Conservation (phyloP, 2,329 filamentous ascomycete species). For the Hymenoscyphus occultus region DNA sequence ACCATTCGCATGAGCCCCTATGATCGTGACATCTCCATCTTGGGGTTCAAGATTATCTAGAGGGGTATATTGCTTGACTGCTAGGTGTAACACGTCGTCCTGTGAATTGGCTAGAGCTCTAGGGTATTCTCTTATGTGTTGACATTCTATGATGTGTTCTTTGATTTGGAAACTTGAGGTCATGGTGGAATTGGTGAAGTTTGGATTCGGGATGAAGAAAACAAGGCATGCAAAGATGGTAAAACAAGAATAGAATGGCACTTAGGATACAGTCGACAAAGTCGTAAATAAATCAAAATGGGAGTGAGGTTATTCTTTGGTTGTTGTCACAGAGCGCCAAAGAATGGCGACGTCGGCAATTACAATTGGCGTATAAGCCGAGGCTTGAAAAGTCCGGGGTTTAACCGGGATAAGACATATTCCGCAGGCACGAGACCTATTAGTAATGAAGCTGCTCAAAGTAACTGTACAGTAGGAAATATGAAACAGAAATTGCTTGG, state of each 20-base stretch:
- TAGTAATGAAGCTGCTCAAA: neutral
- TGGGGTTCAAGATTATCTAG: slow-evolving; percentile 64
- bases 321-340: neutral
- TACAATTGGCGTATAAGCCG: neutral
- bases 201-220: neutral
- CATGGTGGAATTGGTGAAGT: neutral
- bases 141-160: slow-evolving; percentile 69
- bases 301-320: neutral
- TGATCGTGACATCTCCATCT: slow-evolving; percentile 77
- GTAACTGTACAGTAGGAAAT: too few species aligned
- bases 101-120: slow-evolving; percentile 68
- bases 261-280: neutral
- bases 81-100: slow-evolving; percentile 69
- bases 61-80: slow-evolving; percentile 86
- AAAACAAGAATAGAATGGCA: neutral
- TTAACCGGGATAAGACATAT: neutral
- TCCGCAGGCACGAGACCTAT: neutral
- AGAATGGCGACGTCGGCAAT: neutral
- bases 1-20: slow-evolving; percentile 85
- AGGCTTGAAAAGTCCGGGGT: neutral
- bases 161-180: slow-evolving; percentile 56
- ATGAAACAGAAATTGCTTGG: too few species aligned
- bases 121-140: slow-evolving; percentile 81
- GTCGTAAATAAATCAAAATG: neutral
- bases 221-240: neutral